A percentile compares a stretch with the other conserved stretches of the same genome.
These are phyloP conservation scores for Panicum virgatum DNA, from an alignment of 202 grass and related monocot species.

Conservation along the genomic window DNA sequence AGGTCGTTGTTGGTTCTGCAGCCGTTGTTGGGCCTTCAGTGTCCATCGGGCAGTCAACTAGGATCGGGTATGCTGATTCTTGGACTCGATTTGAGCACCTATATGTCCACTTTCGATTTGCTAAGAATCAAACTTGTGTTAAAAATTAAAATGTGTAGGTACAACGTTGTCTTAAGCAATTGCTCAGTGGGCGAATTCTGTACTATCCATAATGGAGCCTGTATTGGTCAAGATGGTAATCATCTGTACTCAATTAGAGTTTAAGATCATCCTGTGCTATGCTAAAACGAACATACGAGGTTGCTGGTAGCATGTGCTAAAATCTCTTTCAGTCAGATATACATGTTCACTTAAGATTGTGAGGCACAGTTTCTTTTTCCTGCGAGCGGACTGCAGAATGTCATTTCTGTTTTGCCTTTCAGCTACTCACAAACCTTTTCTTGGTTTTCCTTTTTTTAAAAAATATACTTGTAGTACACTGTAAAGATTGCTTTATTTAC, in stretches of 20 bases:
- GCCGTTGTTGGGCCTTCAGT: conserved; percentile 70
- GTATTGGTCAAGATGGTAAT: conserved; percentile 93
- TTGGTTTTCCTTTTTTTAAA: no score
- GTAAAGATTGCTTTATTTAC: neutral
- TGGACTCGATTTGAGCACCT: neutral
- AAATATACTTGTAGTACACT: no score
- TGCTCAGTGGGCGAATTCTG: conserved; percentile 74
- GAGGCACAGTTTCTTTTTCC: neutral
- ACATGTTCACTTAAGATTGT: neutral
- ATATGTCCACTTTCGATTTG: neutral
- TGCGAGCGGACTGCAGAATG: neutral
- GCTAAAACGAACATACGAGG: neutral
- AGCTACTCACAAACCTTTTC: neutral
- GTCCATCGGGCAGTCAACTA: conserved; percentile 70
- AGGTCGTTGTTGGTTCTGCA: conserved; percentile 66
- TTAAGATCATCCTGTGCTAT: neutral
- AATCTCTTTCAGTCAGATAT: neutral
- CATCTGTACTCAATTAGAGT: no score
- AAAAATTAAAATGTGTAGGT: conserved; percentile 56
- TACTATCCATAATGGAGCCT: conserved; percentile 76
- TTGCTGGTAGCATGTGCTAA: neutral
- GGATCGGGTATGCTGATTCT: conserved; percentile 52
- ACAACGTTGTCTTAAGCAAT: conserved; percentile 82
- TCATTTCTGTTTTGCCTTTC: neutral
- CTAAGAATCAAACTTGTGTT: neutral